Conservation (phyloP, 768 basidiomycete species). For the Boletus subcaerulescens region DNA sequence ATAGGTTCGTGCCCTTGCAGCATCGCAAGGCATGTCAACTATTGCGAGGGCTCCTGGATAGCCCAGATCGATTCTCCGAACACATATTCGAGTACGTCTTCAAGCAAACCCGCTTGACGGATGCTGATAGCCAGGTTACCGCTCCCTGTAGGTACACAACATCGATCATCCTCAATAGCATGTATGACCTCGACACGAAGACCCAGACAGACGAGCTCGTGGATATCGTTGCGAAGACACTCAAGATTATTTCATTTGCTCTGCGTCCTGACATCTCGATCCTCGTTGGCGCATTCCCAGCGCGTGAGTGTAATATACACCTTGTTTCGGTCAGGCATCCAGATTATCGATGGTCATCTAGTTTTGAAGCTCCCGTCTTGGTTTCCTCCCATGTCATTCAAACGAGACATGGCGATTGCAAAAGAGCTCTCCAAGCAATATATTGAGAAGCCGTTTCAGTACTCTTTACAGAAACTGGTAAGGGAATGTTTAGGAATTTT, state of each 20-base stretch:
- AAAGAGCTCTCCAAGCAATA: conserved; percentile 16
- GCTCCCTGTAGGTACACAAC: conserved; percentile 13
- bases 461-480: conserved; percentile 19
- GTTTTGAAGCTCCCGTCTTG: conserved; percentile 23
- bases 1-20: conserved; percentile 30
- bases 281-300: conserved; percentile 16
- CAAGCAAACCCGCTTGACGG: neutral
- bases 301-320: conserved; percentile 6
- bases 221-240: conserved; percentile 3
- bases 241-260: conserved; percentile 5
- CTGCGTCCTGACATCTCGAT: conserved; percentile 19
- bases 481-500: neutral
- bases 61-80: conserved; percentile 31
- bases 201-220: conserved; percentile 13
- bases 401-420: conserved; percentile 16
- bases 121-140: neutral
- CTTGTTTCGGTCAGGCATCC: neutral
- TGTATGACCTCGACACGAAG: conserved; percentile 20
- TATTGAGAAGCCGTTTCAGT: conserved; percentile 13
- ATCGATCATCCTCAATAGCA: conserved; percentile 18
- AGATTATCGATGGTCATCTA: neutral
- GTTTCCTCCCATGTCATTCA: conserved; percentile 25
- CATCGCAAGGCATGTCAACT: conserved; percentile 30
- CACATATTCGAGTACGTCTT: conserved; percentile 34
- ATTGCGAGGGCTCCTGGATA: conserved; percentile 32